Evolutionary conservation across 2,329 filamentous ascomycete genomes (phyloP).

Genomic region (Pseudogymnoascus sp.): DNA sequence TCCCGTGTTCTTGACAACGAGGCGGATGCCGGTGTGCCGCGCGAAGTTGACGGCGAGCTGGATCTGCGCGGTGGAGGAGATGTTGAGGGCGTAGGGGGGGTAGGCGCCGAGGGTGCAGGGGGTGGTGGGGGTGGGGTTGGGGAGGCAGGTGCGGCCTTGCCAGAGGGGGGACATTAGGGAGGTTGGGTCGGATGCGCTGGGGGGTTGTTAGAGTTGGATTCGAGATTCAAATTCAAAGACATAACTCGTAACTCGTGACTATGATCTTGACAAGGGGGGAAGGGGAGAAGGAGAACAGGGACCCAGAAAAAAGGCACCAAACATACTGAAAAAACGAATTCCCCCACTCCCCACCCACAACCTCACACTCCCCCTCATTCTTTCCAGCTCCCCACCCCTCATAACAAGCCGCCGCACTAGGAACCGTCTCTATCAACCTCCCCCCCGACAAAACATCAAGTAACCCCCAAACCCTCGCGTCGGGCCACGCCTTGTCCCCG

Average conservation of each 20-base stretch:
- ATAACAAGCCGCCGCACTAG: conserved; percentile 38
- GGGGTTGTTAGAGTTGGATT: too few relatives aligned
- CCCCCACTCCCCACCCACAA: conserved; percentile 23
- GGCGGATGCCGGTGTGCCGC: conserved; percentile 33
- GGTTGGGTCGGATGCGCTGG: conserved; percentile 31
- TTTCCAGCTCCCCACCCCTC: conserved; percentile 23
- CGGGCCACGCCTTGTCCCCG: too few relatives aligned
- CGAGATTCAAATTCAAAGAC: too few relatives aligned
- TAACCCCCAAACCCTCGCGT: too few relatives aligned
- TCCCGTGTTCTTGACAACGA: conserved; percentile 29
- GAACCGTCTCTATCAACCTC: conserved; percentile 34
- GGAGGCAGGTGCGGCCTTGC: conserved; percentile 33
- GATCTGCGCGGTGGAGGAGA: conserved; percentile 33
- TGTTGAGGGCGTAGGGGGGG: conserved; percentile 25
- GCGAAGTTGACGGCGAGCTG: conserved; percentile 35
- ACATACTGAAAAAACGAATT: conserved; percentile 32
- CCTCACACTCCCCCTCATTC: conserved; percentile 27
- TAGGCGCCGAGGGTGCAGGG: not conserved
- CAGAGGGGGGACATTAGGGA: conserved; percentile 39
- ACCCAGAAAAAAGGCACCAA: too few relatives aligned
- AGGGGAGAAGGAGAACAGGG: too few relatives aligned
- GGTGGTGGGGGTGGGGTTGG: conserved; percentile 23
- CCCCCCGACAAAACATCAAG: too few relatives aligned
- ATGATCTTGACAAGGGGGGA: too few relatives aligned
- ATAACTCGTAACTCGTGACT: conserved; percentile 8